Conservation (phyloP, 306 rosid species). For the Mimosa bimucronata region DNA sequence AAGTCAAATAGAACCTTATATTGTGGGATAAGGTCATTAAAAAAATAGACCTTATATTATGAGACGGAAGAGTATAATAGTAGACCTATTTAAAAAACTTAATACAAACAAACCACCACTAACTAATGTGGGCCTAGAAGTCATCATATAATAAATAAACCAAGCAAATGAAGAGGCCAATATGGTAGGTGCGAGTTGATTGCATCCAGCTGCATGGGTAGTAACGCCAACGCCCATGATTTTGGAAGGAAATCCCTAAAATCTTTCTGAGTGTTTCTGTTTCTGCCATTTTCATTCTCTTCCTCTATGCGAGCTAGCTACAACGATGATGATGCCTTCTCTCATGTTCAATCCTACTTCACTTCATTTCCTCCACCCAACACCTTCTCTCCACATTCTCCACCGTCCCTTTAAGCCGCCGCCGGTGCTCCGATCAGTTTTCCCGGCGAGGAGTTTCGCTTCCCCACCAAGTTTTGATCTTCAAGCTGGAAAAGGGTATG, state of each 20-base stretch:
- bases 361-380: constrained; percentile 30
- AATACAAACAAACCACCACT: too few relatives aligned
- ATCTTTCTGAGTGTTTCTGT: constrained; percentile 25
- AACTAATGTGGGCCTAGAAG: too few relatives aligned
- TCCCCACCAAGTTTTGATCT: constrained; percentile 43
- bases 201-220: constrained; percentile 4
- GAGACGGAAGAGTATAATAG: too few relatives aligned
- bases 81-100: too few relatives aligned
- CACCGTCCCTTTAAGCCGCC: constrained; percentile 36
- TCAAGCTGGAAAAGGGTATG: constrained; percentile 70
- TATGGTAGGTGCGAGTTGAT: not conserved
- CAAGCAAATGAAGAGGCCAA: too few relatives aligned
- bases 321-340: constrained; percentile 21
- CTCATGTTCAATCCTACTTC: constrained; percentile 32
- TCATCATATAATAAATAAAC: too few relatives aligned
- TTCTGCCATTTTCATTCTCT: constrained; percentile 42
- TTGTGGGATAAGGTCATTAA: too few relatives aligned
- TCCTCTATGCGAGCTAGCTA: constrained; percentile 32
- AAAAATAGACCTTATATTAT: too few relatives aligned
- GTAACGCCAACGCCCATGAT: constrained; percentile 37
- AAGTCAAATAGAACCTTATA: too few relatives aligned
- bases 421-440: constrained; percentile 44
- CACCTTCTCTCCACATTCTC: constrained; percentile 35
- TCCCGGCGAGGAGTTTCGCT: constrained; percentile 35
- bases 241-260: not conserved